phyloP scores from a whole-genome alignment of 192 early-diverging fungal genomes.

The Podila horticola region DNA sequence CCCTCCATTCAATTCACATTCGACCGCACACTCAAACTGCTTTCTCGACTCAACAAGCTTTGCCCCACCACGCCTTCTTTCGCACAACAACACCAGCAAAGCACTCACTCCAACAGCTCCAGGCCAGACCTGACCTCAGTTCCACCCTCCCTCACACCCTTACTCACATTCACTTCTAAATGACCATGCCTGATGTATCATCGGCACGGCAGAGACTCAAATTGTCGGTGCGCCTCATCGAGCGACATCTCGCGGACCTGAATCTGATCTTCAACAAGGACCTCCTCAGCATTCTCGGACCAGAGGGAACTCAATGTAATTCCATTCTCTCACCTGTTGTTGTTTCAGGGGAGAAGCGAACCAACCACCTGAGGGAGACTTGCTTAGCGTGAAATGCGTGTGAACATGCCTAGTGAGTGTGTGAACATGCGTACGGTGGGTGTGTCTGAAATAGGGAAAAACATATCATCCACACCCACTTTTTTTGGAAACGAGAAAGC shows the following conservation, averaged over 20 bases:
- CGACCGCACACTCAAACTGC: not conserved
- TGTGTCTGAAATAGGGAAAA: too few species aligned
- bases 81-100: too few species aligned
- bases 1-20: not conserved
- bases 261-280: constrained; percentile 43
- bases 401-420: not conserved
- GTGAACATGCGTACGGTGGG: too few species aligned
- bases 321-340: not conserved
- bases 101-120: too few species aligned
- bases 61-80: too few species aligned
- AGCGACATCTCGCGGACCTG: constrained; percentile 38
- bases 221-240: constrained; percentile 22
- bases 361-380: not conserved
- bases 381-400: not conserved
- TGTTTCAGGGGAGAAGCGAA: not conserved
- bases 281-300: constrained; percentile 17
- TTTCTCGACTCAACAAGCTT: too few species aligned
- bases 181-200: constrained; percentile 18
- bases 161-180: not conserved
- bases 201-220: constrained; percentile 35
- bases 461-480: too few species aligned
- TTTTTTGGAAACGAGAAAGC: too few species aligned
- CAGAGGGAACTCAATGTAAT: constrained; percentile 35
- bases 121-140: not conserved
- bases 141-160: not conserved